A percentile compares a stretch with the other conserved stretches of the same genome.
Evolutionary conservation across 169 alveolate species (phyloP).

Genomic region (Plasmodium sp.): DNA sequence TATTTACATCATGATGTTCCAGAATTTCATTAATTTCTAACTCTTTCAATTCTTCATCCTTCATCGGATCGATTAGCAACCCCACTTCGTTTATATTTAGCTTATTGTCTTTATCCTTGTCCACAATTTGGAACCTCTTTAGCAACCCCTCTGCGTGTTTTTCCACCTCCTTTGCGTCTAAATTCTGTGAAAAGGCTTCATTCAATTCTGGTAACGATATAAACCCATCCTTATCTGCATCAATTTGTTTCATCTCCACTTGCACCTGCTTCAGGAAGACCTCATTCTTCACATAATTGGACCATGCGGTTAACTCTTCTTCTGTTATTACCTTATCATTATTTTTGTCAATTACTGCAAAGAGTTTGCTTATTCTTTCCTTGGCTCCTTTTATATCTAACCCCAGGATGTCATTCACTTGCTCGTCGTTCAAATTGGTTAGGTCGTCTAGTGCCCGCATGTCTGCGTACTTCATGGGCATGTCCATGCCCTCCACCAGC

Average conservation of each 20-base stretch:
- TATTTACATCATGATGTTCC: constrained; percentile 82
- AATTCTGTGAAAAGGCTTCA: constrained; percentile 78
- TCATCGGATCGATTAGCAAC: constrained; percentile 80
- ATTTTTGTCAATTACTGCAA: constrained; percentile 76
- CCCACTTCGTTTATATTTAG: constrained; percentile 78
- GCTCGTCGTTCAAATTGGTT: constrained; percentile 17
- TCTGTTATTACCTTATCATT: constrained; percentile 69
- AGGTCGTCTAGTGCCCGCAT: constrained; percentile 61
- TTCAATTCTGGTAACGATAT: constrained; percentile 79
- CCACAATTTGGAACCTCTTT: constrained; percentile 82
- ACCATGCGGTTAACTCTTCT: constrained; percentile 66
- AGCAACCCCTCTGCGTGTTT: constrained; percentile 78
- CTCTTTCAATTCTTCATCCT: constrained; percentile 79
- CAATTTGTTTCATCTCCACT: constrained; percentile 82
- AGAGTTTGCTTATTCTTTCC: constrained; percentile 73
- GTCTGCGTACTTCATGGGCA: constrained; percentile 26
- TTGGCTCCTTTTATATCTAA: constrained; percentile 58
- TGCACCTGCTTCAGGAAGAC: constrained; percentile 82
- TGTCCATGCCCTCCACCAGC: not conserved
- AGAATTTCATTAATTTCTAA: constrained; percentile 81
- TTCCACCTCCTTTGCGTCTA: constrained; percentile 79
- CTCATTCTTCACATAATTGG: constrained; percentile 69
- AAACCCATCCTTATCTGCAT: constrained; percentile 82
- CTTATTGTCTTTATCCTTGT: constrained; percentile 81
- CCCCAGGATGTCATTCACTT: constrained; percentile 60